Base-by-base conservation (phyloP, 2,329 filamentous ascomycete species). In the Penicillium sp. region DNA sequence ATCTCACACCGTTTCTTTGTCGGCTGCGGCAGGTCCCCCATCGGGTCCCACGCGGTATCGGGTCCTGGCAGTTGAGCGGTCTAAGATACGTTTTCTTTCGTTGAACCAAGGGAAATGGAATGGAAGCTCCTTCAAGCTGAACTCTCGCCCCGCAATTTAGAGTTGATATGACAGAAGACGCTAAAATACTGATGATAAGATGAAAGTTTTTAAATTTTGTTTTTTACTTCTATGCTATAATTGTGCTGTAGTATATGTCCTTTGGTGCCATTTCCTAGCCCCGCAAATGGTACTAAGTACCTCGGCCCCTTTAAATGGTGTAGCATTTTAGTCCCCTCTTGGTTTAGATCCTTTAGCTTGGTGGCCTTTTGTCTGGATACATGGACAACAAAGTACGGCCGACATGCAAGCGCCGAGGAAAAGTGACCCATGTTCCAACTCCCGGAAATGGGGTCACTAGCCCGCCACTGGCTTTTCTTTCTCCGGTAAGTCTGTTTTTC, bases 131-230 rank as follows among this genome's bases (percentile, higher is more conserved):
- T 18, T 40, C 43, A 37, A 53, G 25, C 9, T 48, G 45, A 52
- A 44, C 29, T 46, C 22, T 40, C 14, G 51, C 54, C 58, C 60
- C 57, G 61, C 60, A 61, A 60, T 58, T 60, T 65, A 65, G 54
- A 63, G 61, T 64, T 64, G 54, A 49, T 54, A 47, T 63, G 60
- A 60, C 59, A 61, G 59, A 57, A 55, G 53, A 53, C 62, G 61
- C 59, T 64, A 64, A 61, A 58, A 53, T 58, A 33, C 14, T 51
- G 18, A 61, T 49, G 61, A 64, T 62, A 57, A 59, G 57, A 65
- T 61, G 62, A 62, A 54, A 26, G n/a, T 49, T 20, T 15, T 31
- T 12, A 33, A 12, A 4, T 12, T n/a, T 37, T 18, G 33, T 18
- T 18, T 18, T 35, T n/a, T n/a, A 6, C 6, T 40, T 9, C 18